Evolutionary conservation across 2,329 filamentous ascomycete species (phyloP).

Genomic region (Colletotrichum eremochloae): DNA sequence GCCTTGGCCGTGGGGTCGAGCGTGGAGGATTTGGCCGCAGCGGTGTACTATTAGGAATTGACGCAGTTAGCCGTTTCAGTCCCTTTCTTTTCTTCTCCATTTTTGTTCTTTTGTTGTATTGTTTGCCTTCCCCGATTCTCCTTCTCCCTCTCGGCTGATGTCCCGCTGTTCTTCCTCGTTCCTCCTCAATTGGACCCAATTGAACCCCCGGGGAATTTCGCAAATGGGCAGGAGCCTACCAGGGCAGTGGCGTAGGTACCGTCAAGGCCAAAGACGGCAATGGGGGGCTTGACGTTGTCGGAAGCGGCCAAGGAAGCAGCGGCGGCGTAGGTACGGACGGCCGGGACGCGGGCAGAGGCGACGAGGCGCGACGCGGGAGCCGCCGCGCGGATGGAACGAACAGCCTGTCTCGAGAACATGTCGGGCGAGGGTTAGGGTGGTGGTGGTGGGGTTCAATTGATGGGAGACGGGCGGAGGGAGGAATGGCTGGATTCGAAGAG

Average conservation of each 20-base stretch:
- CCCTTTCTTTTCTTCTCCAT: constrained; percentile 8
- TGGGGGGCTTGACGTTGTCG: constrained; percentile 82
- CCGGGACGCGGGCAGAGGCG: constrained; percentile 66
- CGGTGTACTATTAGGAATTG: constrained; percentile 83
- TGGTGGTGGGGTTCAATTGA: constrained; percentile 38
- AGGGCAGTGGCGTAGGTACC: constrained; percentile 98
- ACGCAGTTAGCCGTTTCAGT: constrained; percentile 50
- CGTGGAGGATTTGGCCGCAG: constrained; percentile 86
- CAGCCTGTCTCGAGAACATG: constrained; percentile 73
- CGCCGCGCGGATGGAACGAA: constrained; percentile 68
- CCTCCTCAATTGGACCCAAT: constrained; percentile 44
- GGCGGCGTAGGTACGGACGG: constrained; percentile 79
- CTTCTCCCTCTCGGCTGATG: constrained; percentile 1
- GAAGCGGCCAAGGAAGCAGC: constrained; percentile 70
- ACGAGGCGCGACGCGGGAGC: constrained; percentile 69
- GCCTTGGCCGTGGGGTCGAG: constrained; percentile 90
- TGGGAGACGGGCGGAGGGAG: constrained; percentile 43
- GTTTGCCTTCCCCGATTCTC: constrained; percentile 9
- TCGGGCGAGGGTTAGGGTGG: constrained; percentile 47
- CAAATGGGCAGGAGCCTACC: constrained; percentile 71
- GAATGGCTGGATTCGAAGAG: constrained; percentile 39
- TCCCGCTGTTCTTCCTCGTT: constrained; percentile 13
- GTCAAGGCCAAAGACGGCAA: constrained; percentile 94
- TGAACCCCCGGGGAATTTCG: constrained; percentile 16
- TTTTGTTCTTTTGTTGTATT: neutral